Base-by-base conservation (phyloP, 129 eudicot species). In the Rutidosis leptorrhynchoides region DNA sequence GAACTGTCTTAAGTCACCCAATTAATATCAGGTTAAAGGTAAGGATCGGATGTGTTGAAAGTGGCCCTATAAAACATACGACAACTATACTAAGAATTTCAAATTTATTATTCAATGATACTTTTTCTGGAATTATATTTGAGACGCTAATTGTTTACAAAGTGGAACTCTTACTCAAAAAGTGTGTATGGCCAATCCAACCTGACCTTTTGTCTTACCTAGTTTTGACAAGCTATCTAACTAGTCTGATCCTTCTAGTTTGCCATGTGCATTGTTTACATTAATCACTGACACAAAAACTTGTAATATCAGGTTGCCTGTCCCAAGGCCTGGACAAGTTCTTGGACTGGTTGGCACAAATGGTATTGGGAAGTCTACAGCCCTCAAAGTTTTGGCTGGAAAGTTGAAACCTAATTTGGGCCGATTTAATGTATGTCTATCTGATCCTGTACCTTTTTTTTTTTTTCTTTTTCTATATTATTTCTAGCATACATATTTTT, bases 321-420 rank as follows among this genome's bases (percentile, higher is more conserved):
- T 88, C 35, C 98, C 96, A 56, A 82, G 96, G 75, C 95, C 90
- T 16, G 96, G 95, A 3, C 96, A 92, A 77, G 98, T 92, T 78
- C 96, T 88, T 72, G 98, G 96, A 42, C 80, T 92, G 85, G 98
- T 92, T 80, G 98, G 98, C 52, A 80, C 98, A 58, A 85, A 82
- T 78, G 89, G 89, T 9, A 88, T 83, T 77, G 98, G 96, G 62
- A 88, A 85, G 71, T 85, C 95, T 37, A 83, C 91, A 52, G 95
- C 96, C 17, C 89, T 92, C 60, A 85, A 88, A 73, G 90, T 92
- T 65, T 70, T 92, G 80, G 87, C 95, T 29, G 89, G 96, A 71
- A 88, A 92, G 64, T 52, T 88, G 76, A 88, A 83, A 78, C 98
- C 96, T 28, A 92, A 88, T 65, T 75, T 88, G 81, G 98, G 98